phyloP scores from a whole-genome alignment of 768 basidiomycete species.

The Floccularia luteovirens region DNA sequence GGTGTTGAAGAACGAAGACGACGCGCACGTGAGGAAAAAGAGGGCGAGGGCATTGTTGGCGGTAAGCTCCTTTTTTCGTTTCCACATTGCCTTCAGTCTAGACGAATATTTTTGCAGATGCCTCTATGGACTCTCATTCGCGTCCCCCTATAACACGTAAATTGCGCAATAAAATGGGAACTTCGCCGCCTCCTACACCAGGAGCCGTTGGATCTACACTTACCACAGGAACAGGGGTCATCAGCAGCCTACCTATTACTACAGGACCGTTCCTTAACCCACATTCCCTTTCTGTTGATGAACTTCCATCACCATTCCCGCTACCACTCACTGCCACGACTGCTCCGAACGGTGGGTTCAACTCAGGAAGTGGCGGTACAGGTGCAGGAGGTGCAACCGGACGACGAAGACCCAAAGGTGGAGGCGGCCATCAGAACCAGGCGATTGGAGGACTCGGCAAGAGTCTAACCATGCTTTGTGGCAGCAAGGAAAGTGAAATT shows the following conservation, averaged over 20 bases:
- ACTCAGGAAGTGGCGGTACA: slow-evolving; percentile 16
- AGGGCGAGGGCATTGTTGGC: slow-evolving; percentile 75
- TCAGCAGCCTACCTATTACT: slow-evolving; percentile 50
- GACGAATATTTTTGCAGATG: slow-evolving; percentile 35
- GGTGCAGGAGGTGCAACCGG: slow-evolving; percentile 29
- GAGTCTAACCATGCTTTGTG: slow-evolving; percentile 49
- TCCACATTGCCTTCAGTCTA: slow-evolving; percentile 4
- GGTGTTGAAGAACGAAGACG: slow-evolving; percentile 79
- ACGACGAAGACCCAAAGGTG: slow-evolving; percentile 45
- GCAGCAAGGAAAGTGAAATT: slow-evolving; percentile 60
- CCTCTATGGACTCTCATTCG: slow-evolving; percentile 66
- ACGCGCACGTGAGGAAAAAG: slow-evolving; percentile 81
- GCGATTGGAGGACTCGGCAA: slow-evolving; percentile 67
- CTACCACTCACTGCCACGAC: slow-evolving; percentile 56
- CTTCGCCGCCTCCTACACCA: slow-evolving; percentile 74
- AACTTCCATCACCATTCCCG: slow-evolving; percentile 81
- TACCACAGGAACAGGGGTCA: slow-evolving; percentile 28
- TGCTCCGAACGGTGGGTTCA: slow-evolving; percentile 21
- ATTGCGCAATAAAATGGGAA: slow-evolving; percentile 72
- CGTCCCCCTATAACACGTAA: slow-evolving; percentile 80
- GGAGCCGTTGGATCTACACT: slow-evolving; percentile 24
- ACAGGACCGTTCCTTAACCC: slow-evolving; percentile 71
- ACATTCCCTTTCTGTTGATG: slow-evolving; percentile 80
- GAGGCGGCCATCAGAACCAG: slow-evolving; percentile 48
- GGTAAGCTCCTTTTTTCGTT: slow-evolving; percentile 29